phyloP scores from a whole-genome alignment of 1,139 yeast genomes.

The Debaryomyces udenii region DNA sequence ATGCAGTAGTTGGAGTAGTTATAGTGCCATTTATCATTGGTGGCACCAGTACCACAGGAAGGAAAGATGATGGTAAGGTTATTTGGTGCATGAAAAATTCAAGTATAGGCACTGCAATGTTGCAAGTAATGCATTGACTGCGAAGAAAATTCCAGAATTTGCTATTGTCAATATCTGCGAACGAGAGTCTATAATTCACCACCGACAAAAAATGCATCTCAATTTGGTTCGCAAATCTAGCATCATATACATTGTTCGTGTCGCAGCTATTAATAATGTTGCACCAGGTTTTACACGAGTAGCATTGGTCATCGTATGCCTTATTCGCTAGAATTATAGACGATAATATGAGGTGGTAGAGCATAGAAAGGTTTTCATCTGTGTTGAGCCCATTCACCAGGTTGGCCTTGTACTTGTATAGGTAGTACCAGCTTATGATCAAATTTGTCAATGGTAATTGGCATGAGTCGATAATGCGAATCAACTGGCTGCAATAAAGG shows the following conservation, averaged over 20 bases:
- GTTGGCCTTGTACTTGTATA: slow-evolving; percentile 30
- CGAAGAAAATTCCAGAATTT: slow-evolving; percentile 29
- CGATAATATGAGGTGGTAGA: slow-evolving; percentile 32
- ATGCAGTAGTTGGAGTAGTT: slow-evolving; percentile 12
- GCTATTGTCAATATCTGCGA: slow-evolving; percentile 25
- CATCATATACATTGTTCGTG: slow-evolving; percentile 16
- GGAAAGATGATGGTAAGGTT: slow-evolving; percentile 1
- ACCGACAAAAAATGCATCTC: slow-evolving; percentile 35
- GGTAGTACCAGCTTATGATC: slow-evolving; percentile 33
- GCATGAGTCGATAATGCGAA: slow-evolving; percentile 27
- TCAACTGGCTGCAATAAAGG: slow-evolving; percentile 25
- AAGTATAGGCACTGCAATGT: background rate
- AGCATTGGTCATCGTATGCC: slow-evolving; percentile 53
- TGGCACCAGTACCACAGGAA: slow-evolving; percentile 2
- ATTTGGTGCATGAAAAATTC: background rate
- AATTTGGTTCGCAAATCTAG: slow-evolving; percentile 28
- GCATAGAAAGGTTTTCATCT: slow-evolving; percentile 22
- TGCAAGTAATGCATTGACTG: background rate
- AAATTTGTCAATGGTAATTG: slow-evolving; percentile 36
- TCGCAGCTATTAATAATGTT: slow-evolving; percentile 17
- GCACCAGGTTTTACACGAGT: slow-evolving; percentile 56
- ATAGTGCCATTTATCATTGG: slow-evolving; percentile 5
- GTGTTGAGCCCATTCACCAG: slow-evolving; percentile 18
- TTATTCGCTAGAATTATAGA: slow-evolving; percentile 52
- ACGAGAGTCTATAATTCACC: slow-evolving; percentile 34